Evolutionary conservation across 179 eudicot species (phyloP), one percentile per base, ranked within the genome.

Genomic region (Nepenthes alata): DNA sequence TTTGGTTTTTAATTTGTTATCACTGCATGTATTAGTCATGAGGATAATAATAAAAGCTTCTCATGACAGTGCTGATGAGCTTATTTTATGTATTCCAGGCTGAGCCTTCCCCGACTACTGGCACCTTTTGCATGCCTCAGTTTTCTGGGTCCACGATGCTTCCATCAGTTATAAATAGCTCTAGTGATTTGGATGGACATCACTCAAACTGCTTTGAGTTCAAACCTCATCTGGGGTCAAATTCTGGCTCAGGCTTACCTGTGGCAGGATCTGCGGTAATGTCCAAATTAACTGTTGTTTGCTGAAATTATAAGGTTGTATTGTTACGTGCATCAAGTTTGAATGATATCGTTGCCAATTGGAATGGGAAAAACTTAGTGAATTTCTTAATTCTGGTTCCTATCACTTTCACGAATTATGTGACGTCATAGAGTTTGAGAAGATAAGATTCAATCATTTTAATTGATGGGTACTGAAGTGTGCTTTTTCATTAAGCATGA

Each of bases 21-120:
- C 25, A 25, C 25, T 25, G 25, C 25, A 25, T 25, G 25, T 25
- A 25, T 41, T 63, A 47, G 57, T 38, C 72, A 63, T 48, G 58
- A 76, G 70, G 67, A 66, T 47, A 59, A 63, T 11, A 45, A 47
- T 39, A 25, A 55, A 50, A 72, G 55, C 56, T 37, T 35, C 60
- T 49, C 13, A 47, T 44, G 41, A 25, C 25, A 25, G 25, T 25
- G 12, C 61, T 65, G 47, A 70, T 74, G 35, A 47, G 62, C 58
- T 49, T 58, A 50, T 60, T 51, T 63, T 45, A 45, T 60, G 61
- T 74, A 60, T 74, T 81, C 73, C 84, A 93, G 97, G 95, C 86
- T 51, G 97, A 91, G 76, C 97, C 94, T 61, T 91, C 97, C 62
- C 97, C 97, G 44, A 91, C 98, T 51, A 93, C 98, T 37, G 98